Percentiles rank a stretch among this genome's conserved stretches.
Conservation (phyloP, 1,284 basidiomycete species). For the Moesziomyces globuligerus region DNA sequence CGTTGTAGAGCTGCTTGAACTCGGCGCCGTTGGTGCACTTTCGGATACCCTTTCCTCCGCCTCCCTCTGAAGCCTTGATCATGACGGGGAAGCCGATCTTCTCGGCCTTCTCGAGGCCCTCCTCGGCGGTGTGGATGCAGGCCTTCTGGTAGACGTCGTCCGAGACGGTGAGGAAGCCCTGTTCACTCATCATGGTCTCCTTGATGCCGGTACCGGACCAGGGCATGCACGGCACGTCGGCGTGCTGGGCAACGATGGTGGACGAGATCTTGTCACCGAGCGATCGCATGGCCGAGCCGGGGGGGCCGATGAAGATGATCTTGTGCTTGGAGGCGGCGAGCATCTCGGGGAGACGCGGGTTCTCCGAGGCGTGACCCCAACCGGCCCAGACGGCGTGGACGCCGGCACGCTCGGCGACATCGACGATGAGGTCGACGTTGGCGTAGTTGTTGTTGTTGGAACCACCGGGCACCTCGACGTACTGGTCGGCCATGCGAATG, state of each 20-base stretch:
- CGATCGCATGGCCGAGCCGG: constrained; percentile 98
- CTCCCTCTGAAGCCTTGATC: constrained; percentile 99
- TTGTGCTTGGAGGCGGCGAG: constrained; percentile 90
- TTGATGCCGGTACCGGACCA: constrained; percentile 97
- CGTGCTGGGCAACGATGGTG: constrained; percentile 97
- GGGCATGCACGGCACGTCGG: constrained; percentile 96
- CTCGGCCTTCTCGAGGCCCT: constrained; percentile 85
- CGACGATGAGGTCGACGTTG: constrained; percentile 98
- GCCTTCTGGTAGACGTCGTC: constrained; percentile 90
- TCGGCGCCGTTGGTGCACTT: constrained; percentile 72
- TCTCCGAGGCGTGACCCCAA: constrained; percentile 99
- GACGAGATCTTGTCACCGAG: constrained; percentile 99
- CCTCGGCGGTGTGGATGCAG: constrained; percentile 88
- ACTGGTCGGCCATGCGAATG: constrained; percentile 99
- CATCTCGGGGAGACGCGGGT: constrained; percentile 95
- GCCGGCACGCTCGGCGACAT: constrained; percentile 94
- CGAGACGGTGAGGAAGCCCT: constrained; percentile 92
- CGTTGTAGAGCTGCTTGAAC: constrained; percentile 93
- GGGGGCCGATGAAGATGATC: constrained; percentile 99
- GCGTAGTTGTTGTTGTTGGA: constrained; percentile 99
- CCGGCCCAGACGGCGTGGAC: constrained; percentile 99
- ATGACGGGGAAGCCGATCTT: constrained; percentile 96
- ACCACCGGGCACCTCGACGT: constrained; percentile 98
- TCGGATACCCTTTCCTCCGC: constrained; percentile 88
- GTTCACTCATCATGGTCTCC: constrained; percentile 84